A percentile compares a stretch with the other conserved stretches of the same genome.
phyloP scores from a whole-genome alignment of 441 rosid genomes.

The Jatropha podagrica region DNA sequence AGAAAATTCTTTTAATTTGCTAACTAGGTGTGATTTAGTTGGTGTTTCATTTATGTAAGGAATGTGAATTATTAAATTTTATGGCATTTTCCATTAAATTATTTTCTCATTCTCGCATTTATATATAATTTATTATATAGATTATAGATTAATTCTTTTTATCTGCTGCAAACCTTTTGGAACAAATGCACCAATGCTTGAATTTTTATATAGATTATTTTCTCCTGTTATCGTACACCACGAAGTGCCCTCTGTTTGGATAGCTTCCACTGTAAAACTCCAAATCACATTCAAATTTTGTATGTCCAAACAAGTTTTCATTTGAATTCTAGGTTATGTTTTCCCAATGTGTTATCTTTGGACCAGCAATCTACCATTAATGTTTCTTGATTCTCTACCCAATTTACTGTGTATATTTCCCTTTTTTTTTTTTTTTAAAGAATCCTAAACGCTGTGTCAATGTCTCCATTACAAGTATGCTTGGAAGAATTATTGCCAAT shows the following conservation, averaged over 20 bases:
- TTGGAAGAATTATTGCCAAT: neutral
- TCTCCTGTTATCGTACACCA: constrained; percentile 12
- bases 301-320: neutral
- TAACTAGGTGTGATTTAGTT: no score
- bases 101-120: no score
- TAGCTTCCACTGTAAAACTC: constrained; percentile 4
- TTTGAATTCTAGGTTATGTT: neutral
- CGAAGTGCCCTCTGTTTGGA: constrained; percentile 16
- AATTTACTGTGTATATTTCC: constrained; percentile 9
- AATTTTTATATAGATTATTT: no score
- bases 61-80: no score
- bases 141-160: no score
- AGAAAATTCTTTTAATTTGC: no score
- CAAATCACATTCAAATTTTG: constrained; percentile 10
- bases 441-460: neutral
- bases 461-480: neutral
- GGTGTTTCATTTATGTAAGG: no score
- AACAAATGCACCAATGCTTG: no score
- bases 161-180: no score
- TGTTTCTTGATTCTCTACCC: neutral
- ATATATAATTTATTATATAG: no score
- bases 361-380: constrained; percentile 17
- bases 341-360: constrained; percentile 8
- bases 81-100: no score
- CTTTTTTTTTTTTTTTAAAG: neutral